Percentiles rank a stretch among this genome's conserved stretches.
phyloP scores from a whole-genome alignment of 306 rosid species.

The Clitoria ternatea region DNA sequence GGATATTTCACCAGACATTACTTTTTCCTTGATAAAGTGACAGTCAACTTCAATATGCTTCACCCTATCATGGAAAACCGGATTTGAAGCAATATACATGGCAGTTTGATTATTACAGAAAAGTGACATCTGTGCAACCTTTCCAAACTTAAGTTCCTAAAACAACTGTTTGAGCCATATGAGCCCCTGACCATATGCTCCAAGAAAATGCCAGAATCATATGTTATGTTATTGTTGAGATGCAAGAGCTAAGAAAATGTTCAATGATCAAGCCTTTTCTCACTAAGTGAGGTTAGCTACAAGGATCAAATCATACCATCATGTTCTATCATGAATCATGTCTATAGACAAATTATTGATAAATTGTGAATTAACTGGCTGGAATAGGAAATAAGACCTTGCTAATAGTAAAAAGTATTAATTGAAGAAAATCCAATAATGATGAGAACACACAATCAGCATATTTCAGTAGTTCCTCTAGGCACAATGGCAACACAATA shows the following conservation, averaged over 20 bases:
- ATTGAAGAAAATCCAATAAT: neutral
- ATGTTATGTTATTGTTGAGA: neutral
- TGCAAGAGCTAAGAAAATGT: neutral
- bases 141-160: too few relatives aligned
- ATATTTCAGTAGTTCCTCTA: slow-evolving; percentile 15
- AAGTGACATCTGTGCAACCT: too few relatives aligned
- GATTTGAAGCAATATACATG: too few relatives aligned
- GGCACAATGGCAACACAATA: slow-evolving; percentile 12
- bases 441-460: neutral
- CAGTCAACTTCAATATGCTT: too few relatives aligned
- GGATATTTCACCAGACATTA: too few relatives aligned
- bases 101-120: too few relatives aligned
- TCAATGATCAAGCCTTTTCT: neutral
- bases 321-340: neutral
- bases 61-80: too few relatives aligned
- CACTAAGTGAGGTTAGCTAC: neutral
- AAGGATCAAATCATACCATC: neutral
- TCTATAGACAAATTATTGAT: neutral
- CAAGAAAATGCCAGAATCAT: neutral
- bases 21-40: too few relatives aligned
- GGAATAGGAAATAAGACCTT: neutral
- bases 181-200: too few relatives aligned
- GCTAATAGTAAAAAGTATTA: neutral
- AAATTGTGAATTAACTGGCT: too few relatives aligned
- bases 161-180: too few relatives aligned